These are phyloP conservation scores for Lactarius evosmus DNA, from an alignment of 768 basidiomycete species.

Conservation along the genomic window DNA sequence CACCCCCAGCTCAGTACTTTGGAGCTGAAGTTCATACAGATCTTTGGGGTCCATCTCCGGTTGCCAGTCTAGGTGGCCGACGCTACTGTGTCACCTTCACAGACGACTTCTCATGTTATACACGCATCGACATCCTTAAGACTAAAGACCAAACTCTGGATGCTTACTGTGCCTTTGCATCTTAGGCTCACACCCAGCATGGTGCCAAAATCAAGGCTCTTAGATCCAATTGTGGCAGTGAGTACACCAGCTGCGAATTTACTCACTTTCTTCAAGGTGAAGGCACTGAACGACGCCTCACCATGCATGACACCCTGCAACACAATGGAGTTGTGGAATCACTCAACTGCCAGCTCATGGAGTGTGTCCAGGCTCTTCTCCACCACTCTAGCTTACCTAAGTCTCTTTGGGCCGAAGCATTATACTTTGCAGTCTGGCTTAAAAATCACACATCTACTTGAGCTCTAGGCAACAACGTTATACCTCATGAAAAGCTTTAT, in stretches of 20 bases:
- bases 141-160: neutral
- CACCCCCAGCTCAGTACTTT: no score
- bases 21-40: no score
- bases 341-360: neutral
- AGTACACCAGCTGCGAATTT: neutral
- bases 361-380: neutral
- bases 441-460: slow-evolving; percentile 21
- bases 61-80: no score
- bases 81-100: no score
- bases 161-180: neutral
- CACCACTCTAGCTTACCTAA: slow-evolving; percentile 21
- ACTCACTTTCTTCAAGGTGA: neutral
- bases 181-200: neutral
- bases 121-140: neutral
- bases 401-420: slow-evolving; percentile 33
- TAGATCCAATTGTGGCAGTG: neutral
- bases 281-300: neutral
- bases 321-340: neutral
- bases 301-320: neutral
- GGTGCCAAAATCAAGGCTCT: neutral
- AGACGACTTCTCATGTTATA: neutral
- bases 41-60: no score
- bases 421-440: slow-evolving; percentile 26
- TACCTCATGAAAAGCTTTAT: slow-evolving; percentile 31
- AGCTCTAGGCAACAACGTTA: slow-evolving; percentile 25